A percentile compares a stretch with the other conserved stretches of the same genome.
Evolutionary conservation across 805 yeast genomes (phyloP).

Genomic region (Candida vartiovaarae): DNA sequence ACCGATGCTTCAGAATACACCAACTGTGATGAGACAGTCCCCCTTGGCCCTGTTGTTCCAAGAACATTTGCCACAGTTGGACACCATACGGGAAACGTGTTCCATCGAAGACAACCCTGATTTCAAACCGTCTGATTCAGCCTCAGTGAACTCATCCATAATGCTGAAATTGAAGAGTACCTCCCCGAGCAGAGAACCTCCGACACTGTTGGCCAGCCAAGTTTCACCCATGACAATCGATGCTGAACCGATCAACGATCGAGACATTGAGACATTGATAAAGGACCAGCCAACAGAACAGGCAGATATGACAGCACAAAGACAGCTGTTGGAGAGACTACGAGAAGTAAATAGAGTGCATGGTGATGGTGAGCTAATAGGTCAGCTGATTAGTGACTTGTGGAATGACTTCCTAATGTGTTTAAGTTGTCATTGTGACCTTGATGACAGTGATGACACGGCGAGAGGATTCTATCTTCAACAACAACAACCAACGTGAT

Average conservation of each 20-base stretch:
- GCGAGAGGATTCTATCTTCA: background rate
- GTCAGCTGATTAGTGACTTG: background rate
- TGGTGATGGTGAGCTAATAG: too few relatives aligned
- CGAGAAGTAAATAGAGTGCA: too few relatives aligned
- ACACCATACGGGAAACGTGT: background rate
- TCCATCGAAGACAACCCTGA: slow-evolving; percentile 1
- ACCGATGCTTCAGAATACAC: background rate
- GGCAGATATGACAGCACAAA: background rate
- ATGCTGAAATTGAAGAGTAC: background rate
- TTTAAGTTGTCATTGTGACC: background rate
- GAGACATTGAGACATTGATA: slow-evolving; percentile 5
- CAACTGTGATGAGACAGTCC: background rate
- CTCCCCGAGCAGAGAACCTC: background rate
- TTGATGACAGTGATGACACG: background rate
- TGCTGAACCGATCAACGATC: slow-evolving; percentile 8
- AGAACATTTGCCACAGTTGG: background rate
- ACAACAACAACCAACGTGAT: background rate
- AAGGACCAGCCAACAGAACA: slow-evolving; percentile 5
- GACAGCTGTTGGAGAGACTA: background rate
- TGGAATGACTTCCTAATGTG: background rate
- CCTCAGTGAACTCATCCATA: background rate
- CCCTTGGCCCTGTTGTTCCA: background rate
- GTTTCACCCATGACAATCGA: slow-evolving; percentile 1
- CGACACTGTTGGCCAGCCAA: background rate
- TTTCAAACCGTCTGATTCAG: background rate